Percentiles rank a stretch among this genome's conserved stretches.
Evolutionary conservation across 768 basidiomycete species (phyloP).

Genomic region (Lyophyllum semitale): DNA sequence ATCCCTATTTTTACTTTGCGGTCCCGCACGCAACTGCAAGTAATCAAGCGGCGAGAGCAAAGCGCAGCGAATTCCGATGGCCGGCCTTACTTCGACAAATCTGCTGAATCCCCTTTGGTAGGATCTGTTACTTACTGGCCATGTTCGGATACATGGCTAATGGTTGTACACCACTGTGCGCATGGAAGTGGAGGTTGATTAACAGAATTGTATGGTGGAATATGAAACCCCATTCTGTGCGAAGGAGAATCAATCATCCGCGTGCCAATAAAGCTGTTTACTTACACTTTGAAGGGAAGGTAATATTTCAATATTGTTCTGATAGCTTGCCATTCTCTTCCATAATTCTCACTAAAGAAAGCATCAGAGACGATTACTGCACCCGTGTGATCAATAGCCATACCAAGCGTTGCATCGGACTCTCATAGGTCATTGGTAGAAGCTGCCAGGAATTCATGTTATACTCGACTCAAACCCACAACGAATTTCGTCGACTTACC

Average conservation of each 20-base stretch:
- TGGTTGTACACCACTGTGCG: slow-evolving; percentile 70
- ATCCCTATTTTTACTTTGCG: not conserved
- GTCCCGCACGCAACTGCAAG: not conserved
- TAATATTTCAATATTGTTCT: slow-evolving; percentile 45
- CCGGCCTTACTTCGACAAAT: slow-evolving; percentile 69
- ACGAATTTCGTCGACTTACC: slow-evolving; percentile 30
- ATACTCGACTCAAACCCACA: not conserved
- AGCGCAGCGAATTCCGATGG: slow-evolving; percentile 42
- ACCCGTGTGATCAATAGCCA: slow-evolving; percentile 5
- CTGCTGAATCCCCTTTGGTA: slow-evolving; percentile 69
- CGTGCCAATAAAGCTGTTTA: slow-evolving; percentile 25
- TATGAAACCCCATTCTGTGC: slow-evolving; percentile 78
- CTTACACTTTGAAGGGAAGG: slow-evolving; percentile 47
- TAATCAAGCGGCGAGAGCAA: not conserved
- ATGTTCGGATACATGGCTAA: slow-evolving; percentile 50
- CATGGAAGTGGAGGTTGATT: slow-evolving; percentile 76
- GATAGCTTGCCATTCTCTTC: slow-evolving; percentile 51
- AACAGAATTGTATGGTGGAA: slow-evolving; percentile 75
- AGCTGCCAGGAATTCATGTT: slow-evolving; percentile 37
- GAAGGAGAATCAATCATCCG: slow-evolving; percentile 12
- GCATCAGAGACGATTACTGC: not conserved
- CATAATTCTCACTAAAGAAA: slow-evolving; percentile 31
- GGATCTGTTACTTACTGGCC: slow-evolving; percentile 32
- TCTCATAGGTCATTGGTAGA: slow-evolving; percentile 52
- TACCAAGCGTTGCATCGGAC: slow-evolving; percentile 53